phyloP scores from a whole-genome alignment of 2,329 filamentous ascomycete species.

The Periconia macrospinosa region DNA sequence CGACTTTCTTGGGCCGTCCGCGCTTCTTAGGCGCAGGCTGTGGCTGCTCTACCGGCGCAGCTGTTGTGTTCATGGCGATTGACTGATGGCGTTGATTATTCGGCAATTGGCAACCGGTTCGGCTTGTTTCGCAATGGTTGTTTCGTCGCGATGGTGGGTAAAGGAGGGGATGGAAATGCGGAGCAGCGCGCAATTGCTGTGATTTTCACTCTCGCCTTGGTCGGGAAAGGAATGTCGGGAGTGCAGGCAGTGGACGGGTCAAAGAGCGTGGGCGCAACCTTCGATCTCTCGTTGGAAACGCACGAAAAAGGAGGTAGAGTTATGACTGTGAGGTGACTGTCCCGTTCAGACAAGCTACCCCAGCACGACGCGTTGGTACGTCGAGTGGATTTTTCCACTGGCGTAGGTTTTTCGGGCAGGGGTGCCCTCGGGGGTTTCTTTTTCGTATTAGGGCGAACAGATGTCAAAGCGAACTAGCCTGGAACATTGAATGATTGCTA shows the following conservation, averaged over 20 bases:
- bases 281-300: background rate
- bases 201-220: background rate
- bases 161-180: background rate
- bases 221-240: background rate
- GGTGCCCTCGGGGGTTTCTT: background rate
- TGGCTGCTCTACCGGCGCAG: background rate
- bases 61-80: background rate
- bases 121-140: background rate
- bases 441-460: background rate
- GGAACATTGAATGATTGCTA: too few relatives aligned
- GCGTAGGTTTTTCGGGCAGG: background rate
- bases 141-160: background rate
- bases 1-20: conserved; percentile 36
- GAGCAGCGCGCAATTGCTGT: background rate
- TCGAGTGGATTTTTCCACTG: background rate
- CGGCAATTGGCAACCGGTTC: background rate
- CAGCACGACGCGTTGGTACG: background rate
- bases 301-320: background rate
- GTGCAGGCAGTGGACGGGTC: background rate
- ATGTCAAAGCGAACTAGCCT: background rate
- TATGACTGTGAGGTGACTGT: background rate
- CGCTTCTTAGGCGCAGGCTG: conserved; percentile 26
- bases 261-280: background rate
- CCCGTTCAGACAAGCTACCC: background rate
- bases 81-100: background rate